phyloP scores from a whole-genome alignment of 2,329 filamentous ascomycete genomes.

The Ramichloridium luteum region DNA sequence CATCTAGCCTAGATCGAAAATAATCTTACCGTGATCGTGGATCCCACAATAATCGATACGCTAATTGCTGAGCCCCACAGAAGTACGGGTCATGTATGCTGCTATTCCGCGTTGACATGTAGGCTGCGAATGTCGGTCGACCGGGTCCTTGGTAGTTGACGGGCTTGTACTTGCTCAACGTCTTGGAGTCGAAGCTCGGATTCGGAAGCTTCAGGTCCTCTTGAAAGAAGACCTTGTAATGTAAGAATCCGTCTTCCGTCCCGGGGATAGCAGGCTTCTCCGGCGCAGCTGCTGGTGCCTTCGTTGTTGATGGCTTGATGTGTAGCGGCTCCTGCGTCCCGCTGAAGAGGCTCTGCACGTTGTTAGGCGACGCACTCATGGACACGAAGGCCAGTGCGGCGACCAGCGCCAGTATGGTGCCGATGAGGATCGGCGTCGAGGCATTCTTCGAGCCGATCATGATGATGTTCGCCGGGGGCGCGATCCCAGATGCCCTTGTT shows the following conservation, averaged over 20 bases:
- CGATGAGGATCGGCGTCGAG: neutral
- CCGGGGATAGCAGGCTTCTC: neutral
- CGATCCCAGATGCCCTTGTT: too few species aligned
- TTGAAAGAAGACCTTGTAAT: constrained; percentile 6
- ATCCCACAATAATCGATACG: constrained; percentile 15
- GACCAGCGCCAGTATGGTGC: neutral
- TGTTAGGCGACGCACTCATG: neutral
- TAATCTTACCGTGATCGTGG: constrained; percentile 7
- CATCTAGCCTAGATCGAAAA: too few species aligned
- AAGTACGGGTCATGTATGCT: constrained; percentile 15
- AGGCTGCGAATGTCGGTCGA: constrained; percentile 11
- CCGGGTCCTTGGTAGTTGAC: constrained; percentile 14
- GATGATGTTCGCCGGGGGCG: too few species aligned
- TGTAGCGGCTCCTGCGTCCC: neutral
- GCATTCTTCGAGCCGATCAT: neutral
- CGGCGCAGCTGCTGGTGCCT: too few species aligned
- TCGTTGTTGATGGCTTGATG: neutral
- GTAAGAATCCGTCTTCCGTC: neutral
- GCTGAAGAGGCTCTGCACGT: neutral
- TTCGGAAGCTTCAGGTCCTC: constrained; percentile 7
- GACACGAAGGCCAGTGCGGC: neutral
- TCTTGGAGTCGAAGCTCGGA: constrained; percentile 7
- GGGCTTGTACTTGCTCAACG: constrained; percentile 9
- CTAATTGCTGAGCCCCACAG: constrained; percentile 12
- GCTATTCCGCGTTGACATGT: constrained; percentile 12